A percentile compares a stretch with the other conserved stretches of the same genome.
Conservation (phyloP, 1,139 yeast species). For the Sugiyamaella novakii region DNA sequence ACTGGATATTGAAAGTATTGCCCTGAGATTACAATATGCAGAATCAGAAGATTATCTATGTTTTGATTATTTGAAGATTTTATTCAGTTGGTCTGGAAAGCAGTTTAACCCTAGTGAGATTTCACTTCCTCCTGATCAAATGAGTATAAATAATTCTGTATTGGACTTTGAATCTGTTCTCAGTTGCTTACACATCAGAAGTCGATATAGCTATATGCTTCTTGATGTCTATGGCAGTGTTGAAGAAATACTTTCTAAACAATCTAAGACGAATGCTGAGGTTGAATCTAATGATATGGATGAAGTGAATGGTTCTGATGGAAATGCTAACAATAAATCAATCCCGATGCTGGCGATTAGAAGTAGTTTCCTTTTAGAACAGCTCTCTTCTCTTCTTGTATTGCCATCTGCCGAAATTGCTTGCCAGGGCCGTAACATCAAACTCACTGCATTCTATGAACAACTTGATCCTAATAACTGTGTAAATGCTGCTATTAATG, state of each 20-base stretch:
- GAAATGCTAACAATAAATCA: neutral
- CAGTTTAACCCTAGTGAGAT: conserved; percentile 10
- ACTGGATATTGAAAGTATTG: conserved; percentile 39
- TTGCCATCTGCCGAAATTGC: conserved; percentile 22
- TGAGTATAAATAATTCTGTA: conserved; percentile 9
- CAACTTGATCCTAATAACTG: conserved; percentile 21
- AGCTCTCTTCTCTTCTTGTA: conserved; percentile 18
- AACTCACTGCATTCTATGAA: conserved; percentile 23
- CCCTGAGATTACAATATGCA: conserved; percentile 35
- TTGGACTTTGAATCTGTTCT: conserved; percentile 30
- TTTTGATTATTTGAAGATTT: conserved; percentile 39
- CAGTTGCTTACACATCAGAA: conserved; percentile 30
- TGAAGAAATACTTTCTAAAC: conserved; percentile 9
- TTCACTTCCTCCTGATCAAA: conserved; percentile 4
- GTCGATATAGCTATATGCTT: conserved; percentile 29
- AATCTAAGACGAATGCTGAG: neutral
- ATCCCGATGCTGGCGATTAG: conserved; percentile 23
- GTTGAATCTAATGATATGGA: neutral
- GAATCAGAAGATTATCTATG: conserved; percentile 41
- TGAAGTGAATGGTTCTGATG: neutral
- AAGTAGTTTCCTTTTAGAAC: conserved; percentile 20
- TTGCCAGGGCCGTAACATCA: conserved; percentile 23
- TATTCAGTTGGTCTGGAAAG: conserved; percentile 29
- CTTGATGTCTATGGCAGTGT: conserved; percentile 26
- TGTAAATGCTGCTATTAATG: conserved; percentile 17